Conservation (phyloP, 352 stramenopile species). For the Pythium oligandrum region DNA sequence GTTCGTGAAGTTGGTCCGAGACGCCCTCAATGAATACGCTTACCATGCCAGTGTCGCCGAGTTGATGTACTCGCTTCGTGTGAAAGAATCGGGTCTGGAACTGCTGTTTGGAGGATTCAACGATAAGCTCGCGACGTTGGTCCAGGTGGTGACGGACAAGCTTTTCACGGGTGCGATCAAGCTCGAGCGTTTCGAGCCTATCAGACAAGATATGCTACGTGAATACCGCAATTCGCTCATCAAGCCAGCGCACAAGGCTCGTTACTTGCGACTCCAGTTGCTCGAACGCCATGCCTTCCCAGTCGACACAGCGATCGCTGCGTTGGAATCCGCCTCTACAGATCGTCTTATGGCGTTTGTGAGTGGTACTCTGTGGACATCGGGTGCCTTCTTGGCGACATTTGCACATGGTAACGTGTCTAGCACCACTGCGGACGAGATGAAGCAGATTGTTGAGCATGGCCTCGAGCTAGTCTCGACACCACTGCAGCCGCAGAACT, state of each 20-base stretch:
- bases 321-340: constrained; percentile 12
- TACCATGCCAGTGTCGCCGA: constrained; percentile 64
- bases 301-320: constrained; percentile 47
- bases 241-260: constrained; percentile 57
- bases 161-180: constrained; percentile 32
- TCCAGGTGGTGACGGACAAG: constrained; percentile 35
- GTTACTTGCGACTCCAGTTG: constrained; percentile 65
- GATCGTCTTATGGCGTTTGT: constrained; percentile 18
- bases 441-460: constrained; percentile 37
- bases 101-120: constrained; percentile 65
- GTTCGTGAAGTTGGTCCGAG: constrained; percentile 57
- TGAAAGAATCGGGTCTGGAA: constrained; percentile 69
- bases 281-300: constrained; percentile 56
- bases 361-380: constrained; percentile 17
- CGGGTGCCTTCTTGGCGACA: constrained; percentile 21
- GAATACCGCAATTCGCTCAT: constrained; percentile 67
- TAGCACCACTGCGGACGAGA: constrained; percentile 20
- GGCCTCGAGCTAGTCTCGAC: not conserved
- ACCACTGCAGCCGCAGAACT: constrained; percentile 12
- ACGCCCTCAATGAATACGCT: constrained; percentile 53
- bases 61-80: constrained; percentile 43
- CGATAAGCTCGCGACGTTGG: constrained; percentile 54
- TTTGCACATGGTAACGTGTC: constrained; percentile 70
- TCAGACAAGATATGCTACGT: constrained; percentile 50
- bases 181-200: constrained; percentile 31